A percentile compares a stretch with the other conserved stretches of the same genome.
These are phyloP conservation scores for Fragaria ananassa DNA, from an alignment of 306 rosid species.

Conservation along the genomic window DNA sequence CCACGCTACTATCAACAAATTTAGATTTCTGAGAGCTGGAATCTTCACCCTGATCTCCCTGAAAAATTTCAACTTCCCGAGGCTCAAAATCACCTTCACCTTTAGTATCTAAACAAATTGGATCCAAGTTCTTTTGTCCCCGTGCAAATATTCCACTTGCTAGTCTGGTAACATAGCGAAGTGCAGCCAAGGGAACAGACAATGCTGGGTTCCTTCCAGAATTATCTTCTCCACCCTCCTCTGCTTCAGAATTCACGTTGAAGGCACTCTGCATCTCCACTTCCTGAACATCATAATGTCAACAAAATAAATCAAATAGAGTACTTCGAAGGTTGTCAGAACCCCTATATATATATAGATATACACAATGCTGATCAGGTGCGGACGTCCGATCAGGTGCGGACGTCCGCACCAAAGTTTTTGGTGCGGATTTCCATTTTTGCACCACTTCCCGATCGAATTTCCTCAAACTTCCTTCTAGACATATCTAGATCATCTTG, in stretches of 20 bases:
- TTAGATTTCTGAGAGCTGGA: constrained; percentile 50
- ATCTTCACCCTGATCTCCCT: constrained; percentile 40
- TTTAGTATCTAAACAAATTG: constrained; percentile 40
- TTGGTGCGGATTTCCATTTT: no score
- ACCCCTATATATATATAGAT: no score
- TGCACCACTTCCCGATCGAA: no score
- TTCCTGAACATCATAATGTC: constrained; percentile 52
- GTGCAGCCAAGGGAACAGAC: constrained; percentile 86
- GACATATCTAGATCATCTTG: no score
- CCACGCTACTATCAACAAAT: constrained; percentile 29
- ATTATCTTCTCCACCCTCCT: constrained; percentile 56
- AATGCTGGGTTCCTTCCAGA: constrained; percentile 67
- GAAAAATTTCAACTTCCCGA: constrained; percentile 28
- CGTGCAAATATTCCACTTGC: constrained; percentile 90
- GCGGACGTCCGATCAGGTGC: no score
- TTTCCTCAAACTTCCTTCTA: no score
- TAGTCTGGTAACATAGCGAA: constrained; percentile 75
- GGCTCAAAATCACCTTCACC: constrained; percentile 45
- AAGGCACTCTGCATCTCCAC: constrained; percentile 49
- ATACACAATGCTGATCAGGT: no score
- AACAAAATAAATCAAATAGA: constrained; percentile 21
- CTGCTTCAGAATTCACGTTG: constrained; percentile 49
- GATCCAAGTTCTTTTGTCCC: constrained; percentile 58
- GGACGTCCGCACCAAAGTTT: no score
- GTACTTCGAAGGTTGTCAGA: constrained; percentile 24